phyloP scores from a whole-genome alignment of 1,284 basidiomycete genomes.

The Ustilago nuda region DNA sequence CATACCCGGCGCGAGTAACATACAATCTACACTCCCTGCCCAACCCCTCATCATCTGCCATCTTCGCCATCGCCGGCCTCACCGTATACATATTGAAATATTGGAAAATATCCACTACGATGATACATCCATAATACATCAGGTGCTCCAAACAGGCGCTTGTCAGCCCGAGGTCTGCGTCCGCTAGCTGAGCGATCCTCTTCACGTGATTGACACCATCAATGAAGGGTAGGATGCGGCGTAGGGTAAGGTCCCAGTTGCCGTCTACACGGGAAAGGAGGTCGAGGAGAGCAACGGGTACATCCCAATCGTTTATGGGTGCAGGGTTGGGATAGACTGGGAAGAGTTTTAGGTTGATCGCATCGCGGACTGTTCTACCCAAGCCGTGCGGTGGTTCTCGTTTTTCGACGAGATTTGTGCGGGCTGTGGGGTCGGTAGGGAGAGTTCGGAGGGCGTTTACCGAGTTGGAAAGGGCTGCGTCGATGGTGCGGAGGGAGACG shows the following conservation, averaged over 20 bases:
- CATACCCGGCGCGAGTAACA: slow-evolving; percentile 79
- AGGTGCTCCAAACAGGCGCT: slow-evolving; percentile 91
- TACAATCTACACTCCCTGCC: slow-evolving; percentile 89
- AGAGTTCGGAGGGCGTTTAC: slow-evolving; percentile 38
- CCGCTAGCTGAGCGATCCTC: slow-evolving; percentile 89
- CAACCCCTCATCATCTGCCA: slow-evolving; percentile 84
- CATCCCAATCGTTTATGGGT: slow-evolving; percentile 90
- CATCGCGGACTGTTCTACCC: slow-evolving; percentile 66
- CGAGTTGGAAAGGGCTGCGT: slow-evolving; percentile 50
- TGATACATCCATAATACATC: slow-evolving; percentile 95
- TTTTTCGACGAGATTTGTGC: slow-evolving; percentile 44
- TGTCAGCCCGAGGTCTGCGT: slow-evolving; percentile 86
- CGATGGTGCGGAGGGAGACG: slow-evolving; percentile 52
- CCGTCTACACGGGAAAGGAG: slow-evolving; percentile 82
- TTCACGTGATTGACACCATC: slow-evolving; percentile 92
- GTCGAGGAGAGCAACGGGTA: slow-evolving; percentile 89
- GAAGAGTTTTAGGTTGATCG: slow-evolving; percentile 81
- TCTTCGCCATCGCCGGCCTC: slow-evolving; percentile 83
- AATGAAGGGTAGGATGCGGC: slow-evolving; percentile 77
- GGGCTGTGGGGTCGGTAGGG: slow-evolving; percentile 14
- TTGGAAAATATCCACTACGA: slow-evolving; percentile 96
- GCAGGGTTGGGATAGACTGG: slow-evolving; percentile 96
- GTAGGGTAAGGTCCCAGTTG: slow-evolving; percentile 96
- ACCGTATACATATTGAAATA: slow-evolving; percentile 93
- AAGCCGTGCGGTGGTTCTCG: slow-evolving; percentile 65